phyloP scores from a whole-genome alignment of 2,329 filamentous ascomycete species.

The Sporothrix pseudoabietina region DNA sequence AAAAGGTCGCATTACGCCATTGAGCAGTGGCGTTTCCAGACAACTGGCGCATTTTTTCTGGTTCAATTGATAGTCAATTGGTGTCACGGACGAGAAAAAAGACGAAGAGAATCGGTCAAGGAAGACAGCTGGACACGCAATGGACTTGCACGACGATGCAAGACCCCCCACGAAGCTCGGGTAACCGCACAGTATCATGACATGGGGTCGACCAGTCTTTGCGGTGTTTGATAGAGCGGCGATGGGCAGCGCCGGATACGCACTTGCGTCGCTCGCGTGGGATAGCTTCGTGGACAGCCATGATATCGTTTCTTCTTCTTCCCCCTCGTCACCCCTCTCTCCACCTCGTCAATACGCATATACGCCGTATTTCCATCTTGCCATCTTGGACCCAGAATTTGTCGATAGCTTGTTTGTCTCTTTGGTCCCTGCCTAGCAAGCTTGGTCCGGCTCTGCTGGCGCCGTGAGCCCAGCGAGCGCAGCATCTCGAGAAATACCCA shows the following conservation, averaged over 20 bases:
- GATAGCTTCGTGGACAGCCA: not conserved
- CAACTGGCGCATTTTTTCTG: not conserved
- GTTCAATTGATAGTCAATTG: not conserved
- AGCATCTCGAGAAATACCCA: not conserved
- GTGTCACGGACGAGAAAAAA: not conserved
- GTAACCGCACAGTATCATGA: slow-evolving; percentile 4
- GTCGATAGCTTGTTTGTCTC: not conserved
- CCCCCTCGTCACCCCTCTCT: not conserved
- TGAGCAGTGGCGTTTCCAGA: not conserved
- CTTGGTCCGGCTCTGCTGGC: not conserved
- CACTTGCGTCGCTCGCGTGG: slow-evolving; percentile 5
- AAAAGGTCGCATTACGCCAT: not conserved
- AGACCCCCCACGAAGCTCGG: slow-evolving; percentile 16
- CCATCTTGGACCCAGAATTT: not conserved
- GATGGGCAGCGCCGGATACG: not conserved
- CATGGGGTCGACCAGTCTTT: not conserved
- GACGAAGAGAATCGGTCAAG: not conserved
- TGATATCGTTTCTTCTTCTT: not conserved
- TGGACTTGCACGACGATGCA: not conserved
- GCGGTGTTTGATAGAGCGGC: not conserved
- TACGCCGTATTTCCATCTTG: not conserved
- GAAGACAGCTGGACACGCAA: not conserved
- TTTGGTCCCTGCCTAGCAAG: too few species aligned
- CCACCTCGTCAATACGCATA: not conserved
- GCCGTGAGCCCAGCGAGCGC: not conserved